Evolutionary conservation across 176 grass and related monocot genomes (phyloP), one percentile per base, ranked within the genome.

Genomic region (Neostapfia colusana): DNA sequence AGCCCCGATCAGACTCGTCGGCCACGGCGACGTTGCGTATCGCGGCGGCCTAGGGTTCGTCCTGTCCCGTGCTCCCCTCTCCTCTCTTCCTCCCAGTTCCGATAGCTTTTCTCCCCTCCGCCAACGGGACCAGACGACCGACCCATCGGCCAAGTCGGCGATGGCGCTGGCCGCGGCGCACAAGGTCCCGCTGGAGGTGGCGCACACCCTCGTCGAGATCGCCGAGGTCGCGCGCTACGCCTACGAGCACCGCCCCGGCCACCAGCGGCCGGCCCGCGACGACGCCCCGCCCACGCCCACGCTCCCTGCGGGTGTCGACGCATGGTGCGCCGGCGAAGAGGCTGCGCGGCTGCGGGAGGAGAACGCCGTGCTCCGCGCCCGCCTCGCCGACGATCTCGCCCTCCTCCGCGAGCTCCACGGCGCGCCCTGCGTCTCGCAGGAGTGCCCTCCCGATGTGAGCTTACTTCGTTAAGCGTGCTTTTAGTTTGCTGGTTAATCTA

Each of bases 381-480:
- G 87, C 35, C 85, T 97, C 53, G 77, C 90, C 17, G 89, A 87
- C 53, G 87, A 97, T 65, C 82, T 97, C 43, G 65, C 77, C 10
- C 28, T 97, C 77, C 86, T 93, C 27, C 90, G 87, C 38, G 88
- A 88, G 39, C 60, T 97, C 39, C 87, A 88, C 63, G 82, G 79
- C 42, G 84, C 77, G 18, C 88, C 88, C 23, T 71, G 51, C 67
- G 67, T 97, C 60, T 93, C 90, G 13, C 54, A 77, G 63, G 88
- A 97, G 58, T 93, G 93, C 25, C 93, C 93, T 71, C 83, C 93
- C 41, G 93, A 97, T 61, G 93, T 97, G 79, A 89, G 88, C 34
- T 6, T 38, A 16, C 27, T 65, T 0, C 12, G 20, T 57, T 69
- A 43, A 10, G 27, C 3, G 27, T 25, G 62, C 5, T 43, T 43